phyloP scores from a whole-genome alignment of 2,329 filamentous ascomycete genomes.

The Pseudocercospora macadamiae region DNA sequence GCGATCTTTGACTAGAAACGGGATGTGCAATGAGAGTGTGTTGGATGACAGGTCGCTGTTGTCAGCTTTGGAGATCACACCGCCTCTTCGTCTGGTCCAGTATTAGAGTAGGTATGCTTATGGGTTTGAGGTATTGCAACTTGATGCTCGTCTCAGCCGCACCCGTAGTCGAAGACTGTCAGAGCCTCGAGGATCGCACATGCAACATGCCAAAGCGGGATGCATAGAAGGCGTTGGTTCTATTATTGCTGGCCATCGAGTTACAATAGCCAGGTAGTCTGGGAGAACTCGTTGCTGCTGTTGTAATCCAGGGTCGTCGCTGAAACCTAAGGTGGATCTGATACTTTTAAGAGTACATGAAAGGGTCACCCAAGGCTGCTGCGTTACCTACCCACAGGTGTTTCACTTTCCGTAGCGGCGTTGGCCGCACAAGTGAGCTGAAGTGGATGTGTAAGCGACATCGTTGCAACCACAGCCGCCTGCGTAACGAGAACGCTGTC shows the following conservation, averaged over 20 bases:
- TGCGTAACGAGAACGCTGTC: neutral
- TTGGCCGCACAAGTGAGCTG: neutral
- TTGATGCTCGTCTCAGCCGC: neutral
- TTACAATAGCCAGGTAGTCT: neutral
- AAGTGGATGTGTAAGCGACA: neutral
- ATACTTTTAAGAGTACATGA: neutral
- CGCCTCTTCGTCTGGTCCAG: neutral
- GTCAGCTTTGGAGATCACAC: neutral
- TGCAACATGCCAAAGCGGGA: too few relatives aligned
- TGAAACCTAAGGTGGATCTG: neutral
- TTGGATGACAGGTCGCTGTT: neutral
- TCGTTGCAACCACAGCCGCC: neutral
- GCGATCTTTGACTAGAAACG: too few relatives aligned
- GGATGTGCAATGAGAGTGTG: too few relatives aligned
- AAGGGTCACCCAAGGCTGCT: slow-evolving; percentile 6
- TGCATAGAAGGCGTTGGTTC: neutral
- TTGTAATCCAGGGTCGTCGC: neutral
- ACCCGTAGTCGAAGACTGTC: too few relatives aligned
- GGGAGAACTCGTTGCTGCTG: neutral
- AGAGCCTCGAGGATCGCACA: neutral
- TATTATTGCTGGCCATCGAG: neutral
- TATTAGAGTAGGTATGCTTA: neutral
- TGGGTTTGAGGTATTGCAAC: neutral
- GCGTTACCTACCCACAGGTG: slow-evolving; percentile 7
- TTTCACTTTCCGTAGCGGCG: slow-evolving; percentile 1